A percentile compares a stretch with the other conserved stretches of the same genome.
Conservation (phyloP, 805 yeast genomes). For the Candida palmyrensis region DNA sequence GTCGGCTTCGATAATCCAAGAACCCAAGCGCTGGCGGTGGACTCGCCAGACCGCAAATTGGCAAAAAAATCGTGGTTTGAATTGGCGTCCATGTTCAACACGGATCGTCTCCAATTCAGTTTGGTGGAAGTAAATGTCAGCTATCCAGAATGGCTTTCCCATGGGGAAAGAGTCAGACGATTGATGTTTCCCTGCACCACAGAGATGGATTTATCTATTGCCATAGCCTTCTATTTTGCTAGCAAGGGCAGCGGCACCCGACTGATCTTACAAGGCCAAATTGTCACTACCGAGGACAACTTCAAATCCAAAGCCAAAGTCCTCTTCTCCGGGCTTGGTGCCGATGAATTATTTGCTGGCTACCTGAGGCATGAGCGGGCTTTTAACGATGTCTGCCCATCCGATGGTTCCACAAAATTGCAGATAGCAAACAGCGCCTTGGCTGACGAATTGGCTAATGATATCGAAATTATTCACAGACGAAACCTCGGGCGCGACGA, state of each 20-base stretch:
- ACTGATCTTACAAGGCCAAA: conserved; percentile 7
- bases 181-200: conserved; percentile 82
- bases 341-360: conserved; percentile 96
- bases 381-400: conserved; percentile 23
- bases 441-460: conserved; percentile 57
- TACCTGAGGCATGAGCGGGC: conserved; percentile 75
- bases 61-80: conserved; percentile 60
- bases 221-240: conserved; percentile 93
- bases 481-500: conserved; percentile 91
- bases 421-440: conserved; percentile 27
- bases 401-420: too few species aligned
- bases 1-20: conserved; percentile 93
- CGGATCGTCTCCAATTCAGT: conserved; percentile 31
- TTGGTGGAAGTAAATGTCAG: conserved; percentile 71
- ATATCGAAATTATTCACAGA: conserved; percentile 67
- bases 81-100: conserved; percentile 41
- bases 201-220: conserved; percentile 94
- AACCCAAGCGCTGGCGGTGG: conserved; percentile 49
- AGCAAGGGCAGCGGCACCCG: conserved; percentile 49
- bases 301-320: conserved; percentile 61
- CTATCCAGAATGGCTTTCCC: conserved; percentile 56
- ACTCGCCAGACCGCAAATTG: conserved; percentile 83
- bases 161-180: conserved; percentile 47
- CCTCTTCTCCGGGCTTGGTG: conserved; percentile 88
- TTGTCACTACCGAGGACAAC: conserved; percentile 5